Evolutionary conservation across 352 stramenopile genomes (phyloP), one percentile per base, ranked within the genome.

Genomic region (Pythium rishiriense): DNA sequence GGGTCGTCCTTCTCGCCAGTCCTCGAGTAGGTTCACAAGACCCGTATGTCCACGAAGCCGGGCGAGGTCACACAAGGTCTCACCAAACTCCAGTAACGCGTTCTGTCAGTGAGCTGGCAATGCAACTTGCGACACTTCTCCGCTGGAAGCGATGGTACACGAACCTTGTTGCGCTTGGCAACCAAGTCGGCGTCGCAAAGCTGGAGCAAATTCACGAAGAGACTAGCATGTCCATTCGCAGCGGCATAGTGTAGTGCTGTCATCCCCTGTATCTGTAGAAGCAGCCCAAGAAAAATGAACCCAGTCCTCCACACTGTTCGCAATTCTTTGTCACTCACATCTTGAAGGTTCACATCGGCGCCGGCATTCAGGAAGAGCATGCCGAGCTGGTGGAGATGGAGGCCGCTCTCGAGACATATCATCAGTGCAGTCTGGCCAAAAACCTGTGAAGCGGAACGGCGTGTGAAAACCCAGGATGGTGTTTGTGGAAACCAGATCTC

Each of bases 341-440:
- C 85, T 69, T 87, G 81, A 21, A 87, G 70, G 4, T 64, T 71
- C 35, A 91, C 59, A 47, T 84, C 51, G 17, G 80, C 75, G 17
- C 76, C 83, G 50, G 85, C 78, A 52, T 91, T 90, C 1, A 94
- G 58, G 52, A 92, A 82, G 24, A 88, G 70, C 79, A 93, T 91
- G 11, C 78, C 85, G 26, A 93, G 70, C 39, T 86, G 81, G 31
- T 89, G 76, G 28, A 94, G 73, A 26, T 87, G 64, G 24, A 68
- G 58, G 3, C 81, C 82, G 39, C 71, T 75, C 63, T 92, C 81
- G 22, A 87, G 59, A 42, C 82, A 90, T 10, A 91, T 25, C 81
- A 91, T 93, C 22, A 91, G 41, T 4, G 80, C 63, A 14, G 85
- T 90, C 55, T 94, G 85, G 8, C 78, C 85, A 72, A 90, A 90